These are phyloP conservation scores for Globisporangium paddicum DNA, from an alignment of 352 stramenopile species.

Conservation along the genomic window DNA sequence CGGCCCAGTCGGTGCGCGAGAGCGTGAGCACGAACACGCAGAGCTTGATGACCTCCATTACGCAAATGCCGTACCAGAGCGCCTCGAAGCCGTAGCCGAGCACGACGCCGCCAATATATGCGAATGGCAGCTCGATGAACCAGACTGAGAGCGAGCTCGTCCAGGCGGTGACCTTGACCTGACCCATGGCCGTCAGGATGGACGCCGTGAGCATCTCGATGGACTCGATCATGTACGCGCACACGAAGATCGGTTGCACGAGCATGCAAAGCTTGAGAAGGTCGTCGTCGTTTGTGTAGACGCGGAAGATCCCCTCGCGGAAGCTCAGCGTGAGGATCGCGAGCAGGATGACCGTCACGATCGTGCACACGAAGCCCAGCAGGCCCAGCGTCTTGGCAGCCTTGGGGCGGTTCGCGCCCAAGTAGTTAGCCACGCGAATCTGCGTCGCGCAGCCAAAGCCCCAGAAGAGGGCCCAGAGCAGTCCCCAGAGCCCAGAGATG, in stretches of 20 bases:
- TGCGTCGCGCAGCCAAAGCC: slow-evolving; percentile 75
- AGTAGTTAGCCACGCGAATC: slow-evolving; percentile 71
- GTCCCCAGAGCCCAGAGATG: slow-evolving; percentile 56
- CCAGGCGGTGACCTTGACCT: slow-evolving; percentile 44
- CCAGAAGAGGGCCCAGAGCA: slow-evolving; percentile 78
- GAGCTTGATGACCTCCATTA: slow-evolving; percentile 45
- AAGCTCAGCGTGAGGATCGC: slow-evolving; percentile 28
- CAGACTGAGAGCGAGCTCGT: slow-evolving; percentile 39
- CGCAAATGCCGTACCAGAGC: slow-evolving; percentile 42
- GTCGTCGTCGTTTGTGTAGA: slow-evolving; percentile 50
- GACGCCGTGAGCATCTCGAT: slow-evolving; percentile 44
- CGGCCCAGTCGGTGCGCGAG: slow-evolving; percentile 35
- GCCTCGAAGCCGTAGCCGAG: slow-evolving; percentile 38
- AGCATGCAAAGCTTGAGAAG: slow-evolving; percentile 39
- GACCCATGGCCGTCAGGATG: slow-evolving; percentile 46
- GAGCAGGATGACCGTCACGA: slow-evolving; percentile 39
- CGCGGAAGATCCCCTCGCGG: slow-evolving; percentile 29
- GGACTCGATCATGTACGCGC: slow-evolving; percentile 40
- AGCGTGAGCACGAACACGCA: slow-evolving; percentile 29
- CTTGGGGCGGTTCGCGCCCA: slow-evolving; percentile 63
- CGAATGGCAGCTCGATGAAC: slow-evolving; percentile 44
- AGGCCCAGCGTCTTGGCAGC: slow-evolving; percentile 53
- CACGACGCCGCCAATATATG: slow-evolving; percentile 37
- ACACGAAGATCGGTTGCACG: slow-evolving; percentile 49
- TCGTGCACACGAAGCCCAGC: slow-evolving; percentile 58